Percentiles rank a stretch among this genome's conserved stretches.
Conservation (phyloP, 2,329 filamentous ascomycete species). For the Paracamarosporium sp. region DNA sequence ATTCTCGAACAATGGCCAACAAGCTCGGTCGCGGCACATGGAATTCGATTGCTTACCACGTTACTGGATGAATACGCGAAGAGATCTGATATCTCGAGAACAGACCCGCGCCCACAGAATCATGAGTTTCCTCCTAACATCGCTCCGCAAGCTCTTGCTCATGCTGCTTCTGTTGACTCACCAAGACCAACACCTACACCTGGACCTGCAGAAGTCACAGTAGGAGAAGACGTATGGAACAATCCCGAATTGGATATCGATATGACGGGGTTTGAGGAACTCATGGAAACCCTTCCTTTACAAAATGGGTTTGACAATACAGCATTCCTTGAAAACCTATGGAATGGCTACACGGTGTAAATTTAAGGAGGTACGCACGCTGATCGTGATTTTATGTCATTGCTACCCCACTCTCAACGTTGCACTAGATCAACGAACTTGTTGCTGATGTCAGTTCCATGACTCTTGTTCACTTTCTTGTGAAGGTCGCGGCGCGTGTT, state of each 20-base stretch:
- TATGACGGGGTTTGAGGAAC: constrained; percentile 30
- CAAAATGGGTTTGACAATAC: constrained; percentile 31
- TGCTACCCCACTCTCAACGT: too few relatives aligned
- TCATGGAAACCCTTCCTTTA: constrained; percentile 30
- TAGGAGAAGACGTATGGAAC: constrained; percentile 19
- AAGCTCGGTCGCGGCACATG: constrained; percentile 50
- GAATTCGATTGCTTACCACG: constrained; percentile 45
- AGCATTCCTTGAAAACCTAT: constrained; percentile 28
- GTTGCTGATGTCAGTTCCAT: too few relatives aligned
- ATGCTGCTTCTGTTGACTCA: constrained; percentile 7
- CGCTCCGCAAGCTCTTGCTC: constrained; percentile 15
- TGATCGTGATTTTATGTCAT: too few relatives aligned
- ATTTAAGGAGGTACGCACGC: background rate
- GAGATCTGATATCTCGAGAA: constrained; percentile 19
- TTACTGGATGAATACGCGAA: constrained; percentile 40
- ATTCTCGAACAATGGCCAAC: constrained; percentile 41
- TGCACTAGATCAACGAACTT: too few relatives aligned
- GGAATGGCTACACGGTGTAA: constrained; percentile 2
- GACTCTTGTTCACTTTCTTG: too few relatives aligned
- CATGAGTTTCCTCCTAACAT: constrained; percentile 15
- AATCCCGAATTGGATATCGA: constrained; percentile 34
- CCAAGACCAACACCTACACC: constrained; percentile 5
- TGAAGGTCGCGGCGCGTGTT: too few relatives aligned
- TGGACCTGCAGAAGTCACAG: constrained; percentile 1
- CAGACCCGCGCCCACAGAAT: constrained; percentile 8